Base-by-base conservation (phyloP, 768 basidiomycete species). In the Astraeus odoratus region DNA sequence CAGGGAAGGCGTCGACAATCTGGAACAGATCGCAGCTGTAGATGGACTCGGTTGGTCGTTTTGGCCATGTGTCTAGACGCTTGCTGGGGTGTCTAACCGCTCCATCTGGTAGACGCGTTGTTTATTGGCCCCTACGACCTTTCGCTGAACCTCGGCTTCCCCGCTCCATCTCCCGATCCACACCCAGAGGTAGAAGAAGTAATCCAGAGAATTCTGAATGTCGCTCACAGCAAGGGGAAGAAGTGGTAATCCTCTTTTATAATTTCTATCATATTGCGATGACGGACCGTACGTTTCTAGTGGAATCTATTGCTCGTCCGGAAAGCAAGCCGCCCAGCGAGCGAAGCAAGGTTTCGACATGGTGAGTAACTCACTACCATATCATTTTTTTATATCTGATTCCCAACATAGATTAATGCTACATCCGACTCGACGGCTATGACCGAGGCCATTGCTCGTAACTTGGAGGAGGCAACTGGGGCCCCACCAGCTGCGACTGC, bases 121-220 rank as follows among this genome's bases (percentile, higher is more conserved):
- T 80, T 81, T 61, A 75, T 84, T 43, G 81, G 82, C 3, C 82
- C 81, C 3, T 84, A 77, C 49, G 82, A 84, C 55, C 70, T 85
- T 33, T 85, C 83, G 1, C 67, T 81, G 41, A 70, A 74, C 1
- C 66, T 81, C 22, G 81, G 81, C 27, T 77, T 73, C 55, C 72
- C 77, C 1, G 61, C 77, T 5, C 82, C 82, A 13, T 71, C 73
- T 24, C 83, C 81, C 1, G 76, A 83, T 51, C 78, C 80, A 0
- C 77, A 83, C 48, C 77, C 80, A 0, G 74, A 80, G 3, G 75
- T 82, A 3, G 83, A 85, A 54, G 63, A 68, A 44, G 58, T 75
- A 7, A 81, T 85, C 29, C 76, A 82, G 47, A 57, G 59, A 13
- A 75, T 84, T 20, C 64, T 78, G 24, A 52, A 65, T 30, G 70